Percentiles rank a stretch among this genome's conserved stretches.
Conservation (phyloP, 495 filamentous ascomycete species). For the Penicillium lividum region DNA sequence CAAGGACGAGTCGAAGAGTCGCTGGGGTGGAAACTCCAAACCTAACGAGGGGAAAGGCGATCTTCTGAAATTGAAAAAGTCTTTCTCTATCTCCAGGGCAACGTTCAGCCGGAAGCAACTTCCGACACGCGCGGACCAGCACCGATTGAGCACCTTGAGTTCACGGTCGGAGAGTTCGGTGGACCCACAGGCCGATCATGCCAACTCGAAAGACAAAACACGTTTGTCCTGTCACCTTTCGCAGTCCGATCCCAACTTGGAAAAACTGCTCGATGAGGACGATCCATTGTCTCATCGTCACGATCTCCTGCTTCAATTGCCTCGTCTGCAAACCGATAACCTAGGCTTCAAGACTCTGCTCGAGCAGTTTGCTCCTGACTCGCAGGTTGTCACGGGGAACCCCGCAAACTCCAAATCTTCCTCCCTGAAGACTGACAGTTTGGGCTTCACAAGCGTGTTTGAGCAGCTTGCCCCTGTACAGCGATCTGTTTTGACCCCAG, state of each 20-base stretch:
- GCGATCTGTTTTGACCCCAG: not conserved
- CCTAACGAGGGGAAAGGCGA: not conserved
- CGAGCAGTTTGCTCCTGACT: slow-evolving; percentile 6
- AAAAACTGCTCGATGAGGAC: slow-evolving; percentile 4
- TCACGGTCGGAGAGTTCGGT: slow-evolving; percentile 20
- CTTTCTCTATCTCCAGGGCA: slow-evolving; percentile 19
- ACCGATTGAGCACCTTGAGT: slow-evolving; percentile 9
- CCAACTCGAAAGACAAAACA: slow-evolving; percentile 7
- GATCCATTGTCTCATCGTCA: slow-evolving; percentile 11
- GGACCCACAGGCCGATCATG: slow-evolving; percentile 13
- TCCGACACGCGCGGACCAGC: not conserved
- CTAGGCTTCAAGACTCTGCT: slow-evolving; percentile 13
- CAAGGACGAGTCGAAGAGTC: slow-evolving; percentile 7
- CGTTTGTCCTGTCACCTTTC: slow-evolving; percentile 16
- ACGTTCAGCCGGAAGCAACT: slow-evolving; percentile 17
- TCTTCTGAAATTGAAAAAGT: slow-evolving; percentile 12
- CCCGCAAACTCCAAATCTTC: not conserved
- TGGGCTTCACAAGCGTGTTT: not conserved
- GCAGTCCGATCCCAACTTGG: slow-evolving; percentile 15
- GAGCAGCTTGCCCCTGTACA: not conserved
- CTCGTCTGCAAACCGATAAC: slow-evolving; percentile 40
- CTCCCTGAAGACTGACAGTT: not conserved
- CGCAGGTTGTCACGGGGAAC: not conserved
- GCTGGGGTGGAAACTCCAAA: slow-evolving; percentile 4
- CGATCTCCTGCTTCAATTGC: slow-evolving; percentile 34